phyloP scores from a whole-genome alignment of 140 eudicot species.

The Anethum foeniculum region DNA sequence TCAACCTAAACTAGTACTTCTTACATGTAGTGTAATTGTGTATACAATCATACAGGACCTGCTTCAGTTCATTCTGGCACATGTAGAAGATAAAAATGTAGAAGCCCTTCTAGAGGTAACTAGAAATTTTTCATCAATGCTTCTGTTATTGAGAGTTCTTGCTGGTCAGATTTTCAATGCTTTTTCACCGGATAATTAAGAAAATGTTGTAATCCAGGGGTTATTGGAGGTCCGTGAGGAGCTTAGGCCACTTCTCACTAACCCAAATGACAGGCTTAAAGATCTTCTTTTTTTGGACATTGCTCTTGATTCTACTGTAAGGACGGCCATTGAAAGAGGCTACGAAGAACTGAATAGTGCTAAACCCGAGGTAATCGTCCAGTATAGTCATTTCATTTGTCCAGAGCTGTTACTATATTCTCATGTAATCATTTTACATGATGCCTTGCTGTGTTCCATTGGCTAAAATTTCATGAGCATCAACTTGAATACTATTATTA shows the following conservation, averaged over 20 bases:
- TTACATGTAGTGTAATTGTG: neutral
- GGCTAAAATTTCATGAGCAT: neutral
- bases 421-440: neutral
- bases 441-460: constrained; percentile 9
- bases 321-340: constrained; percentile 96
- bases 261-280: constrained; percentile 81
- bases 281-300: constrained; percentile 91
- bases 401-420: neutral
- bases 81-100: constrained; percentile 80
- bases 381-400: neutral
- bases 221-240: constrained; percentile 87
- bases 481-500: neutral
- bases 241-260: constrained; percentile 74
- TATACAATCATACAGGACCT: constrained; percentile 46
- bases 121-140: constrained; percentile 15
- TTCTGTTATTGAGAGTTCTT: neutral
- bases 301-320: constrained; percentile 90
- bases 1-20: neutral
- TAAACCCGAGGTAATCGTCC: constrained; percentile 54
- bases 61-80: constrained; percentile 67
- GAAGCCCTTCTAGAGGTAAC: constrained; percentile 88
- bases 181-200: neutral
- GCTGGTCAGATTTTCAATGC: neutral
- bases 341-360: constrained; percentile 79
- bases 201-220: constrained; percentile 39